These are phyloP conservation scores for Boletus sensibilis DNA, from an alignment of 768 basidiomycete genomes.

Conservation along the genomic window DNA sequence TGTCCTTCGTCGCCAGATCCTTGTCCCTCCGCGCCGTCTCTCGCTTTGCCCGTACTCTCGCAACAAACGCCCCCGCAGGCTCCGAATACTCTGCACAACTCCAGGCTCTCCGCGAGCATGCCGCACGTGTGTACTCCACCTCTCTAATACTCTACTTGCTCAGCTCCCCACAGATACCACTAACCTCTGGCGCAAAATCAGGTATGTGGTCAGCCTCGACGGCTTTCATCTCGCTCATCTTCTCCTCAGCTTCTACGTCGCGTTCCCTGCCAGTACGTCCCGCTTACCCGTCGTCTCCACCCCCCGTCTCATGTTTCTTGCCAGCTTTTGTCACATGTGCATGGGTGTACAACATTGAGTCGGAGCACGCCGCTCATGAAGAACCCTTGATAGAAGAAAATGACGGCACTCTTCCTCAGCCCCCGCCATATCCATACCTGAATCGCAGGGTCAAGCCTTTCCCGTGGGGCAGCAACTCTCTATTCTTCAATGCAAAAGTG, in stretches of 20 bases:
- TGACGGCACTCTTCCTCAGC: slow-evolving; percentile 66
- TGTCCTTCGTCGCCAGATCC: slow-evolving; percentile 52
- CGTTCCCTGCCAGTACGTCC: slow-evolving; percentile 69
- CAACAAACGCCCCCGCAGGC: slow-evolving; percentile 39
- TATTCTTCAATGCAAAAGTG: slow-evolving; percentile 80
- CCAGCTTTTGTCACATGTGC: slow-evolving; percentile 27
- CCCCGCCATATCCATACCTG: slow-evolving; percentile 73
- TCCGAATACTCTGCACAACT: slow-evolving; percentile 49
- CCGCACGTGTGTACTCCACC: slow-evolving; percentile 47
- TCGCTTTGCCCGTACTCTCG: slow-evolving; percentile 34
- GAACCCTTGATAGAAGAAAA: slow-evolving; percentile 72
- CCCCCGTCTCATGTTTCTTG: slow-evolving; percentile 12
- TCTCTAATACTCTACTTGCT: slow-evolving; percentile 6
- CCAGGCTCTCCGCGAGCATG: slow-evolving; percentile 62
- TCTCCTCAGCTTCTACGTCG: slow-evolving; percentile 62
- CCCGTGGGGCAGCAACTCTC: slow-evolving; percentile 82
- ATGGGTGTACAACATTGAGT: slow-evolving; percentile 54
- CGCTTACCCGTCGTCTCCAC: neutral
- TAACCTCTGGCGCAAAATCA: slow-evolving; percentile 85
- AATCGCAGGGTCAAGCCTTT: slow-evolving; percentile 76
- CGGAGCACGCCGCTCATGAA: slow-evolving; percentile 68
- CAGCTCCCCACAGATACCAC: slow-evolving; percentile 54
- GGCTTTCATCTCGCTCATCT: slow-evolving; percentile 4
- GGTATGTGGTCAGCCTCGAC: slow-evolving; percentile 42
- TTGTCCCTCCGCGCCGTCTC: slow-evolving; percentile 45